Base-by-base conservation (phyloP, 352 stramenopile species). In the Peronospora belbahrii region DNA sequence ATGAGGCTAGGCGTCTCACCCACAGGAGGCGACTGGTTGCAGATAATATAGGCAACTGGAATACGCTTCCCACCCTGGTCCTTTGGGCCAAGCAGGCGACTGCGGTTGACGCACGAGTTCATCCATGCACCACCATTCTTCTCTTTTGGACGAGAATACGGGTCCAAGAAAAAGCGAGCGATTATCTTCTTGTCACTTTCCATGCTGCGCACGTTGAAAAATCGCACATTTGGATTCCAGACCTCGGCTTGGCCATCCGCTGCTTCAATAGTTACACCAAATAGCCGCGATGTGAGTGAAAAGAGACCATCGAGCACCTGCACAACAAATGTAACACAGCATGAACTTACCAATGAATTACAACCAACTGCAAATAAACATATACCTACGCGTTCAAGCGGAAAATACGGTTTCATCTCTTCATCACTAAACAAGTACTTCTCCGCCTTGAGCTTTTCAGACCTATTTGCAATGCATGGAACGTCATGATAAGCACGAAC, bases 81-180 rank as follows among this genome's bases (percentile, higher is more conserved):
- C 14, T 57, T 42, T 2, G 59, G 59, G 1, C 79, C 79, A 15
- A 97, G 62, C 23, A 97, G 74, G 15, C 86, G 74, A 27, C 76
- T 96, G 42, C 96, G 96, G 19, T 96, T 94, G 32, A 98, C 77
- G 45, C 94, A 98, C 31, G 93, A 87, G 61, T 95, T 97, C 96
- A 99, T 99, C 96, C 96, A 99, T 9, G 96, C 96, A 25, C 96
- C 96, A 25, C 95, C 95, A 35, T 96, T 85, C 74, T 99, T 99
- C 62, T 98, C 89, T 46, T 87, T 91, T 4, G 96, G 95, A 4
- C 96, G 86, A 27, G 91, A 97, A 56, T 97, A 99, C 13, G 96
- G 90, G 65, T 99, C 96, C 33, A 99, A 62, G 59, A 85, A 99
- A 65, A 99, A 99, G 32, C 81, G 90, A 8, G 95, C 95, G 42